Evolutionary conservation across 257 asterid genomes (phyloP).

Genomic region (Eustoma russellianum): DNA sequence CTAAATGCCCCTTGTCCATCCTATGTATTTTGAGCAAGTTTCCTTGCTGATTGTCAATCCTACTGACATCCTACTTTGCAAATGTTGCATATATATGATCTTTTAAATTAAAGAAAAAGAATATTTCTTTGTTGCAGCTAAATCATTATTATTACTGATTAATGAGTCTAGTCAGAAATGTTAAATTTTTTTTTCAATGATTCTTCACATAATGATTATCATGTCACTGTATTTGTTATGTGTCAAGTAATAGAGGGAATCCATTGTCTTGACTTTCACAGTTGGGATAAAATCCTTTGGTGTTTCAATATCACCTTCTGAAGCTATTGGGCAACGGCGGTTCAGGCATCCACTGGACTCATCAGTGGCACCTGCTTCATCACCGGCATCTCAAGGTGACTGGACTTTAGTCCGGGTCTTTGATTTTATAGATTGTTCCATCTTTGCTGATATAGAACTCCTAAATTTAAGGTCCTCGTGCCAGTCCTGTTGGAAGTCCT

Average conservation of each 20-base stretch:
- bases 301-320: conserved; percentile 31
- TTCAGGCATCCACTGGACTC: conserved; percentile 23
- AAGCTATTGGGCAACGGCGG: conserved; percentile 26
- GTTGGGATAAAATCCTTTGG: conserved; percentile 33
- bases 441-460: conserved; percentile 24
- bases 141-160: too few relatives aligned
- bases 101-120: too few relatives aligned
- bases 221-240: too few relatives aligned
- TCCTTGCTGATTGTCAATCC: too few relatives aligned
- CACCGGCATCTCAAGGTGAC: conserved; percentile 55
- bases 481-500: conserved; percentile 38
- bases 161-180: too few relatives aligned
- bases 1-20: too few relatives aligned
- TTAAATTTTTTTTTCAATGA: too few relatives aligned
- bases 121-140: too few relatives aligned
- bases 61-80: too few relatives aligned
- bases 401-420: conserved; percentile 6
- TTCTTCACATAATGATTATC: too few relatives aligned
- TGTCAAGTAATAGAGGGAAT: neutral
- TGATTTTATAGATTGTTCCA: neutral
- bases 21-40: too few relatives aligned
- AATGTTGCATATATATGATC: too few relatives aligned
- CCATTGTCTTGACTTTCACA: conserved; percentile 20
- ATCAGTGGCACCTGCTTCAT: conserved; percentile 47
- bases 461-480: conserved; percentile 31